Conservation (phyloP, 257 asterid species). For the Agastache rugosa region DNA sequence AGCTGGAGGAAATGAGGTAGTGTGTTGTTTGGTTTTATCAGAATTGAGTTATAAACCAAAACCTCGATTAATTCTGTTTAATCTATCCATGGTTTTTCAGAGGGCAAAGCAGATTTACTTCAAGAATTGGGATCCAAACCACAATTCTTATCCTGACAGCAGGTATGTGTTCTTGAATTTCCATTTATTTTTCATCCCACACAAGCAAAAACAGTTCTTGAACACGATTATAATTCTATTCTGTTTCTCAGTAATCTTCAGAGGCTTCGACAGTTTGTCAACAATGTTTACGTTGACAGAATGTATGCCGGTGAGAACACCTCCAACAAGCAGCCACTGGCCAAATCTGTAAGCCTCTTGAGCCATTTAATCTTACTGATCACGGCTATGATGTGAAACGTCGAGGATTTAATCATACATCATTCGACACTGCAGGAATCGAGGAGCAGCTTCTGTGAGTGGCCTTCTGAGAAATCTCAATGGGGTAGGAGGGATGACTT, state of each 20-base stretch:
- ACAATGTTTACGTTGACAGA: slow-evolving; percentile 64
- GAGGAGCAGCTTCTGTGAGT: slow-evolving; percentile 29
- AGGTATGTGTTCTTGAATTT: slow-evolving; percentile 45
- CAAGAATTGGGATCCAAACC: slow-evolving; percentile 75
- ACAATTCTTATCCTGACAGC: slow-evolving; percentile 64
- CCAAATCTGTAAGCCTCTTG: slow-evolving; percentile 54
- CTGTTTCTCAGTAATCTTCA: slow-evolving; percentile 65
- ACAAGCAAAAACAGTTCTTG: slow-evolving; percentile 13
- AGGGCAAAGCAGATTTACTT: slow-evolving; percentile 76
- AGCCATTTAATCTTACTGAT: background rate
- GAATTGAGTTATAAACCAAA: too few relatives aligned
- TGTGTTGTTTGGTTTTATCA: too few relatives aligned
- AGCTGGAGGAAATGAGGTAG: slow-evolving; percentile 92
- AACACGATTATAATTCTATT: background rate
- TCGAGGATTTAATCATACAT: background rate
- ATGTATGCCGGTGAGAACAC: slow-evolving; percentile 64
- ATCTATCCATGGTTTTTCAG: slow-evolving; percentile 43
- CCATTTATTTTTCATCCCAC: slow-evolving; percentile 6
- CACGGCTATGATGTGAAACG: background rate
- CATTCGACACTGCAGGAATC: slow-evolving; percentile 43
- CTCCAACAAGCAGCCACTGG: slow-evolving; percentile 42
- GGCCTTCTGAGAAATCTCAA: slow-evolving; percentile 39
- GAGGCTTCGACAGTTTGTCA: slow-evolving; percentile 73
- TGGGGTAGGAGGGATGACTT: slow-evolving; percentile 44
- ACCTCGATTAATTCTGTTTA: slow-evolving; percentile 11